Base-by-base conservation (phyloP, 2,329 filamentous ascomycete genomes). In the Ciborinia camelliae region DNA sequence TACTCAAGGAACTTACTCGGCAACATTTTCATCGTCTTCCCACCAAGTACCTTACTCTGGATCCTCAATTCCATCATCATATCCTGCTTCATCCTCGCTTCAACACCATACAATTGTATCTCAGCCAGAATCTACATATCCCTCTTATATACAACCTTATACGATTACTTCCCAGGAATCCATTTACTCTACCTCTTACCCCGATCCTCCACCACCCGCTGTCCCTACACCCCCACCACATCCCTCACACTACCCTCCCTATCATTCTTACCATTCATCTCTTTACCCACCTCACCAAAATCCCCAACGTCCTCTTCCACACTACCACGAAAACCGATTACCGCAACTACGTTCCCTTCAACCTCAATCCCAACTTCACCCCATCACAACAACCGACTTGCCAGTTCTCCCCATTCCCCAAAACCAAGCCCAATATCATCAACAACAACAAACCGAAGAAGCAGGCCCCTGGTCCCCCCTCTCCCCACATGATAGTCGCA, bases 151-250 rank as follows among this genome's bases (percentile, higher is more conserved):
- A 18, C 20, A 45, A 26, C 8, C 28, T 9, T 32, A 47, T 2
- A 35, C n/a, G 4, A 26, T n/a, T 26, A 15, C 7, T n/a, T 32
- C n/a, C 18, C 41, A 50, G 5, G 32, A 57, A 2, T 39, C 43
- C 5, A 26, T 18, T 2, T 20, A 39, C 28, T 20, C 53, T 8
- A 18, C 18, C 12, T 6, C 10, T 23, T 52, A 23, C 5, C 35
- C 57, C 4, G 14, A 45, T 15, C 26, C 37, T 8, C 55, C 55
- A 37, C 55, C 55, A 14, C 63, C 55, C n/a, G 18, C 62, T 8
- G 62, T 23, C n/a, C 63, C 63, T 20, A 61, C 54, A 28, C 63
- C 63, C 4, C 62, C 62, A 23, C 55, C 63, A 4, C 12, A n/a
- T 58, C 30, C 35, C 6, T 23, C 43, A 15, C 14, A 63, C 2